A percentile compares a stretch with the other conserved stretches of the same genome.
These are phyloP conservation scores for Blumeriella jaapii DNA, from an alignment of 2,329 filamentous ascomycete species.

Conservation along the genomic window DNA sequence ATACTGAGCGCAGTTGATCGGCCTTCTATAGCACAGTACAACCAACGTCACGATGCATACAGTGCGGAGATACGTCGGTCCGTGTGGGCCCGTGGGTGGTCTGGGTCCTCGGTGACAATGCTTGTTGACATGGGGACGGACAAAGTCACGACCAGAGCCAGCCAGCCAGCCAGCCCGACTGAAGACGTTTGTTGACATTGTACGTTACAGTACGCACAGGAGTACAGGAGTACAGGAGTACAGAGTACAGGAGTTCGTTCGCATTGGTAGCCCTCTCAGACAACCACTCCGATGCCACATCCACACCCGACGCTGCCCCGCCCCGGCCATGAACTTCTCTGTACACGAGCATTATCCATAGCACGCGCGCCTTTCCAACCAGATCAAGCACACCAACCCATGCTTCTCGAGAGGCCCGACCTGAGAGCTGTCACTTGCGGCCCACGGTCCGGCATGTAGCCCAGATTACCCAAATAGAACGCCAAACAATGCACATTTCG, in stretches of 20 bases:
- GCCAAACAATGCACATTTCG: constrained; percentile 22
- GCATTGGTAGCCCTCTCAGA: constrained; percentile 1
- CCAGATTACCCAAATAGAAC: constrained; percentile 15
- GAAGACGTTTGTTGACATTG: no score
- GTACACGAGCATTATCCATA: constrained; percentile 15
- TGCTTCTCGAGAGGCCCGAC: not conserved
- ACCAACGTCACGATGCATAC: no score
- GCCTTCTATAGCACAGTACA: no score
- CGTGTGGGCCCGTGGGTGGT: no score
- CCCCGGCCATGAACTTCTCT: constrained; percentile 2
- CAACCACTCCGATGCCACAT: constrained; percentile 1
- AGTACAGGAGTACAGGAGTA: no score
- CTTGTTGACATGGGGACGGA: no score
- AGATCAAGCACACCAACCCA: not conserved
- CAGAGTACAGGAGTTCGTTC: not conserved
- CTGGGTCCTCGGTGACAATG: no score
- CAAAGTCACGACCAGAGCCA: no score
- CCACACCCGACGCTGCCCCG: not conserved
- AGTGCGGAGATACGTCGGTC: no score
- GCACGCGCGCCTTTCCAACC: constrained; percentile 10
- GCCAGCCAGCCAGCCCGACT: no score
- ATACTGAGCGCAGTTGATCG: no score
- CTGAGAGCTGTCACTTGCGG: not conserved
- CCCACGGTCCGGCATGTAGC: not conserved
- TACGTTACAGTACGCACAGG: no score